Conservation (phyloP, 169 alveolate genomes). For the Plasmodium inui region DNA sequence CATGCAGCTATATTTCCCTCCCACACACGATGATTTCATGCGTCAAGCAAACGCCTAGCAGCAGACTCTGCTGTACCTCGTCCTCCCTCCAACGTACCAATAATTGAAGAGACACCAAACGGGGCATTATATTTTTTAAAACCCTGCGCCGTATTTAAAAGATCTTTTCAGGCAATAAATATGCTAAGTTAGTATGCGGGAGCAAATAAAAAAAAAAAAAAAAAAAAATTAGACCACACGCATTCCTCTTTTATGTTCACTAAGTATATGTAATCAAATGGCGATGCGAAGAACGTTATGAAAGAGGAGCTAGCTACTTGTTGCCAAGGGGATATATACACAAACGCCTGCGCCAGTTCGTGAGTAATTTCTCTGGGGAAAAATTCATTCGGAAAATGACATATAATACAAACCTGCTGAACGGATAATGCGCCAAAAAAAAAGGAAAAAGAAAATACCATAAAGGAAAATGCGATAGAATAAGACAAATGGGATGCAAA, state of each 20-base stretch:
- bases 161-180: neutral
- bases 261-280: neutral
- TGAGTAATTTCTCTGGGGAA: neutral
- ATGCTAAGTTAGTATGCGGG: neutral
- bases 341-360: neutral
- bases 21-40: neutral
- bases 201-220: neutral
- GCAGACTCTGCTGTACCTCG: neutral
- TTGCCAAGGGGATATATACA: neutral
- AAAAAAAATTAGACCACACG: neutral
- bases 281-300: neutral
- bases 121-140: neutral
- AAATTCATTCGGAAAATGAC: neutral
- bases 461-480: neutral
- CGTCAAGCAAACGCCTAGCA: neutral
- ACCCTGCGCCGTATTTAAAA: neutral
- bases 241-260: neutral
- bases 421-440: neutral
- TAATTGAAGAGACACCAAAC: neutral
- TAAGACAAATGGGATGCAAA: constrained; percentile 17
- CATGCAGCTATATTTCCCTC: neutral
- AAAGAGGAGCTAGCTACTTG: neutral
- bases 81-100: neutral
- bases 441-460: neutral
- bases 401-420: constrained; percentile 5